A percentile compares a stretch with the other conserved stretches of the same genome.
Evolutionary conservation across 148 eudicot genomes (phyloP).

Genomic region (Chenopodium suecicum): DNA sequence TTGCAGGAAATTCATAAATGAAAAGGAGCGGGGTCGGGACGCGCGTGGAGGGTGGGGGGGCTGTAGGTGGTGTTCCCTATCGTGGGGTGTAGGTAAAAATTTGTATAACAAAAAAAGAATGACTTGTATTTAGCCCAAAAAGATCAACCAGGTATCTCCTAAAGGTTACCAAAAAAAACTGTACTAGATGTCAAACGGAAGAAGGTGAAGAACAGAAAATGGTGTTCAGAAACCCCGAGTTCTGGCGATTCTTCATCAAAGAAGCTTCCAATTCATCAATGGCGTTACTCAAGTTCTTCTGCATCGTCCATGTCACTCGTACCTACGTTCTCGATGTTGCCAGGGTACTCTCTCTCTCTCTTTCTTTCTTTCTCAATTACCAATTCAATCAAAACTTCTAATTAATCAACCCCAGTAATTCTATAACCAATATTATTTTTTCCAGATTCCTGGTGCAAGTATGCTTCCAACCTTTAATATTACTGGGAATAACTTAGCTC

Average conservation of each 20-base stretch:
- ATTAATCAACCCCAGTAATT: neutral
- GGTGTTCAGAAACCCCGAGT: neutral
- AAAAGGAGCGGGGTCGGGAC: no score
- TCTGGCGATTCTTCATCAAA: constrained; percentile 42
- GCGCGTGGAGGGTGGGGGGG: no score
- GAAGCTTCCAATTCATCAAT: constrained; percentile 43
- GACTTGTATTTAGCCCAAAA: no score
- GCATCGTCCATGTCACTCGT: constrained; percentile 61
- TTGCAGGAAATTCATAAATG: no score
- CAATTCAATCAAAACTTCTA: neutral
- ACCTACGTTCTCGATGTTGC: constrained; percentile 48
- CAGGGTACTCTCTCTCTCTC: constrained; percentile 32
- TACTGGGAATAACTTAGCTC: constrained; percentile 58
- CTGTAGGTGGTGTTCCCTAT: no score
- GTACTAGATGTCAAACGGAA: no score
- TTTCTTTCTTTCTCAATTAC: constrained; percentile 2
- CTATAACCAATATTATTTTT: neutral
- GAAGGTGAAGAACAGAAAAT: no score
- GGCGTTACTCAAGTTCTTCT: constrained; percentile 44
- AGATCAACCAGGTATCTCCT: no score
- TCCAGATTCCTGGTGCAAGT: constrained; percentile 74
- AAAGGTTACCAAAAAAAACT: no score
- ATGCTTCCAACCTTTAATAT: constrained; percentile 81
- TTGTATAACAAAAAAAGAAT: no score
- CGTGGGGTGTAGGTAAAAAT: no score